Evolutionary conservation across 192 early-diverging fungal species (phyloP).

Genomic region (Backusella parvicylindrica): DNA sequence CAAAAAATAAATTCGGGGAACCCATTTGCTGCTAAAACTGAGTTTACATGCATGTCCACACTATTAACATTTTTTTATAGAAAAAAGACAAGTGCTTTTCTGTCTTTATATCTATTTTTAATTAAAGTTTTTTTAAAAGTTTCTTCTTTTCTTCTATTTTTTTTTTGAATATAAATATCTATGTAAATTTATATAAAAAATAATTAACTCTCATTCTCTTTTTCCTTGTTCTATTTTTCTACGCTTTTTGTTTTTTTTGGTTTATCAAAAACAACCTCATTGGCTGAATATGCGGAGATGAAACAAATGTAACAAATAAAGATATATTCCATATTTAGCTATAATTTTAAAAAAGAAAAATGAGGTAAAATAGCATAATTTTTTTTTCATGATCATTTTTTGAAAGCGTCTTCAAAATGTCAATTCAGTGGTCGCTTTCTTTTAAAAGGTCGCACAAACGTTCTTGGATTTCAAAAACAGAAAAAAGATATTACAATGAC

Average conservation of each 20-base stretch:
- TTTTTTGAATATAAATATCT: neutral
- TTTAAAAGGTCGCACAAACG: neutral
- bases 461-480: neutral
- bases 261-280: neutral
- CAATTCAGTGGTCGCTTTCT: neutral
- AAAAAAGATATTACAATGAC: neutral
- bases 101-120: neutral
- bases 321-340: neutral
- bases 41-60: neutral
- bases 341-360: neutral
- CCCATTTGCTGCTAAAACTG: neutral
- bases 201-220: neutral
- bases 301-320: neutral
- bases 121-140: neutral
- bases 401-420: neutral
- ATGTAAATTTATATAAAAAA: no score
- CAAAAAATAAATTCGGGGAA: neutral
- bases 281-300: neutral
- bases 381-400: neutral
- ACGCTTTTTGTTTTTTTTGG: neutral
- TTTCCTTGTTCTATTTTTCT: neutral
- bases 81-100: neutral
- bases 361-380: neutral
- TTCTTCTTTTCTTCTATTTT: neutral
- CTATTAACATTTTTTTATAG: neutral